These are phyloP conservation scores for Saksenaea oblongispora DNA, from an alignment of 371 early-diverging fungal species.

Conservation along the genomic window DNA sequence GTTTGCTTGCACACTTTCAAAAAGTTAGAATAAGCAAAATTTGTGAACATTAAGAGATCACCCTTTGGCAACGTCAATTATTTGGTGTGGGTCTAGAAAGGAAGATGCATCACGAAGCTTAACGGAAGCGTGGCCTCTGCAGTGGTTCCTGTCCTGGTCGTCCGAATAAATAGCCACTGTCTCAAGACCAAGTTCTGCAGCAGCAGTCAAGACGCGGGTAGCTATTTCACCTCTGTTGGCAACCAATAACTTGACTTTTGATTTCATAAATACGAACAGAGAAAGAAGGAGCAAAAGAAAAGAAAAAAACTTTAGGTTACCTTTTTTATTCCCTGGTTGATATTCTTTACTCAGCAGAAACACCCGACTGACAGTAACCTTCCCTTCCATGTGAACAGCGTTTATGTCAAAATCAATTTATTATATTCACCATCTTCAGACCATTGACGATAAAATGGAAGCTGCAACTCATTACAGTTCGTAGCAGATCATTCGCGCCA, in stretches of 20 bases:
- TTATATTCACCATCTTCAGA: background rate
- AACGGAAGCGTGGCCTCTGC: conserved; percentile 24
- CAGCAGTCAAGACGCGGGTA: conserved; percentile 38
- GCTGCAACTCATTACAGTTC: background rate
- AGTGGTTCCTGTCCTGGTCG: conserved; percentile 37
- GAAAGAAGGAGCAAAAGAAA: background rate
- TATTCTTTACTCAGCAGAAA: conserved; percentile 14
- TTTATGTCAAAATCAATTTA: background rate
- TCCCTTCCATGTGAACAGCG: background rate
- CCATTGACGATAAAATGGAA: background rate
- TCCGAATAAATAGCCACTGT: conserved; percentile 41
- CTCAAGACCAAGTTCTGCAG: conserved; percentile 34
- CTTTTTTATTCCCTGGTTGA: background rate
- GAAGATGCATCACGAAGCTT: conserved; percentile 21
- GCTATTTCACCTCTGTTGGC: conserved; percentile 53
- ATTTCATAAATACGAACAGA: background rate
- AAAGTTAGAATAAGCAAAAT: background rate
- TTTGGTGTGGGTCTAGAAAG: conserved; percentile 30
- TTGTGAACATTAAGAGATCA: background rate
- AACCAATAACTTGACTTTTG: conserved; percentile 27
- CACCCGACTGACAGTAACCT: background rate
- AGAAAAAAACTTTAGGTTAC: background rate
- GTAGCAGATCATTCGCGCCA: conserved; percentile 5
- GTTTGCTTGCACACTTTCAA: background rate
- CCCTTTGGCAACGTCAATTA: conserved; percentile 38